Evolutionary conservation across 2,329 filamentous ascomycete species (phyloP), one percentile per base, ranked within the genome.

Genomic region (Capronia coronata): DNA sequence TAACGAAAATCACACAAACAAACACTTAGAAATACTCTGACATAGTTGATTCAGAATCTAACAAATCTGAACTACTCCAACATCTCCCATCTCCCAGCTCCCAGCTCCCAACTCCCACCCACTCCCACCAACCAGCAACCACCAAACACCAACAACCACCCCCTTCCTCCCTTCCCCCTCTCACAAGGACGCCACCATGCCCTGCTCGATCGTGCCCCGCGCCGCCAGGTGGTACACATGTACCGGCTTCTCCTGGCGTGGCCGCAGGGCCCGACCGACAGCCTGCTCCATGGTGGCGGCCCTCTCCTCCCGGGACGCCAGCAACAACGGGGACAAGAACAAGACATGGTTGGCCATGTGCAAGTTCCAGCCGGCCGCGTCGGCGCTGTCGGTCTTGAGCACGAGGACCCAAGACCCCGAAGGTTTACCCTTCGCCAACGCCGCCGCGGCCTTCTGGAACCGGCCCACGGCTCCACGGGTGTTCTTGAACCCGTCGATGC

Each of bases 291-390:
- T 83, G 0, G 73, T 71, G 0, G 76, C 70, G 0, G 78, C 70
- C 59, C 82, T 84, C 3, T 73, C 67, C 38, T 78, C 72, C 40
- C 78, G 72, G 0, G 69, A 73, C 29, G 67, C 61, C 0, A 71
- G 66, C 1, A 79, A 64, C 7, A 81, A 63, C 0, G 81, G 80
- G 0, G 75, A 72, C 2, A 83, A 63, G 62, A 86, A 85, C 25
- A 86, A 73, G 29, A 84, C 68, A 49, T 85, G 79, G 53, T 83
- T 84, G 0, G 80, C 80, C 32, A 73, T 74, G 40, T 79, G 77
- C 1, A 86, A 64, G 55, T 86, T 85, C 77, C 76, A 64, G 44
- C 82, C 82, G 25, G 81, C 74, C 2, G 81, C 77, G 46, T 76
- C 75, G 27, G 77, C 76, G 54, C 73, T 72, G 1, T 72, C 73